These are phyloP conservation scores for Neurospora terricola DNA, from an alignment of 495 filamentous ascomycete species.

Conservation along the genomic window DNA sequence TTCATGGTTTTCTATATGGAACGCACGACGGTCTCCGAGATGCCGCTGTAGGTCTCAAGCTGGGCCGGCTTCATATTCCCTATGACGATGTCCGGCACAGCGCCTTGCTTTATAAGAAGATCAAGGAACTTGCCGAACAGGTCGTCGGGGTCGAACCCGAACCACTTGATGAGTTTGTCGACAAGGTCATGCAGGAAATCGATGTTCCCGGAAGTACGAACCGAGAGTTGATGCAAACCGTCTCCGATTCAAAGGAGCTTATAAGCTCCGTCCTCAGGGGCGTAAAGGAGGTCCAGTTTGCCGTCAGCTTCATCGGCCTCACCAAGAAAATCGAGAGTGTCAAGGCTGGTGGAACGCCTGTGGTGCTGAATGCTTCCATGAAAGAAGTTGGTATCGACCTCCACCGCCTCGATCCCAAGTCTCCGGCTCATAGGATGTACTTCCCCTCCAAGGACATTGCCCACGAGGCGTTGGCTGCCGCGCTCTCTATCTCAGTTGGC, in stretches of 20 bases:
- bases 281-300: conserved; percentile 93
- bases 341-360: conserved; percentile 52
- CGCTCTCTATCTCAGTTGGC: conserved; percentile 83
- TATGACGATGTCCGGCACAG: conserved; percentile 75
- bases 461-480: conserved; percentile 88
- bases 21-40: conserved; percentile 81
- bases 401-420: conserved; percentile 85
- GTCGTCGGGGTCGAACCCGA: conserved; percentile 19
- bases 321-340: conserved; percentile 63
- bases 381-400: conserved; percentile 93
- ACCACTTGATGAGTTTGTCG: conserved; percentile 52
- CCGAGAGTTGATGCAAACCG: conserved; percentile 68
- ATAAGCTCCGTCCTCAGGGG: conserved; percentile 81
- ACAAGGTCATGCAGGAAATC: conserved; percentile 69
- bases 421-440: conserved; percentile 97
- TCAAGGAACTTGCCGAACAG: conserved; percentile 18
- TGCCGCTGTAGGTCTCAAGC: conserved; percentile 78
- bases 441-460: conserved; percentile 88
- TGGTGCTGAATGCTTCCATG: conserved; percentile 80
- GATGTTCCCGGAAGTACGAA: conserved; percentile 62
- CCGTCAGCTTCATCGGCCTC: conserved; percentile 82
- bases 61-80: conserved; percentile 81
- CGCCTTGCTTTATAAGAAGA: conserved; percentile 35
- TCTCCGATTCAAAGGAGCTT: conserved; percentile 90
- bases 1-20: conserved; percentile 88